Conservation (phyloP, 1,139 yeast species). For the Hansenula lynferdii region DNA sequence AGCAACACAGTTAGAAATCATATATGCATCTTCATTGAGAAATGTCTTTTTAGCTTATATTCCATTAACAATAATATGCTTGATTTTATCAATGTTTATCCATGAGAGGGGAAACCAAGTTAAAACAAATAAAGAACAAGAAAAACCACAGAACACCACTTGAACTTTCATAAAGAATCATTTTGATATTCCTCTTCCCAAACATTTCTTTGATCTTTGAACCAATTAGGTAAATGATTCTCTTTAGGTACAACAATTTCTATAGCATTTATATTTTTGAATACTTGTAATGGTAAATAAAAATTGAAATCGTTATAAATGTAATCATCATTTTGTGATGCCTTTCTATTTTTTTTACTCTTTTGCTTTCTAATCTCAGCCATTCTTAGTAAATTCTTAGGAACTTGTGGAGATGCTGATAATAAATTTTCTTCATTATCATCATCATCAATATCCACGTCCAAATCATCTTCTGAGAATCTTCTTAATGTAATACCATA, state of each 20-base stretch:
- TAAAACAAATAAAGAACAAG: neutral
- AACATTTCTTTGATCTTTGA: constrained; percentile 24
- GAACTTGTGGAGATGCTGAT: constrained; percentile 66
- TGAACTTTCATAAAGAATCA: neutral
- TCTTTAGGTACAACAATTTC: constrained; percentile 56
- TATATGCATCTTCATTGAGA: constrained; percentile 1
- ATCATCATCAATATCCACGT: constrained; percentile 14
- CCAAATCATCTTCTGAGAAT: constrained; percentile 9
- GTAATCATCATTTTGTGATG: constrained; percentile 7
- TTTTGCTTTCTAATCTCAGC: constrained; percentile 48
- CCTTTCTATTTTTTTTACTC: constrained; percentile 28
- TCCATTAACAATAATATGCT: neutral
- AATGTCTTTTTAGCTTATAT: constrained; percentile 1
- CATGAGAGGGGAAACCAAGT: neutral
- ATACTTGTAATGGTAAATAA: constrained; percentile 21
- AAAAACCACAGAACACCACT: neutral
- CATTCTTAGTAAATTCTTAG: constrained; percentile 50
- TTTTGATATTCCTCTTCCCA: constrained; percentile 1
- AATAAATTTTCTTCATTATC: constrained; percentile 49
- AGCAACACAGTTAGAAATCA: neutral
- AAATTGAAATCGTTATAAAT: constrained; percentile 9
- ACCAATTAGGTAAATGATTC: constrained; percentile 67
- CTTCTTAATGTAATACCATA: neutral
- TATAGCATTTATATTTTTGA: constrained; percentile 23
- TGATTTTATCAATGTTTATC: constrained; percentile 1